Conservation (phyloP, 306 rosid species). For the Heteromeles arbutifolia region DNA sequence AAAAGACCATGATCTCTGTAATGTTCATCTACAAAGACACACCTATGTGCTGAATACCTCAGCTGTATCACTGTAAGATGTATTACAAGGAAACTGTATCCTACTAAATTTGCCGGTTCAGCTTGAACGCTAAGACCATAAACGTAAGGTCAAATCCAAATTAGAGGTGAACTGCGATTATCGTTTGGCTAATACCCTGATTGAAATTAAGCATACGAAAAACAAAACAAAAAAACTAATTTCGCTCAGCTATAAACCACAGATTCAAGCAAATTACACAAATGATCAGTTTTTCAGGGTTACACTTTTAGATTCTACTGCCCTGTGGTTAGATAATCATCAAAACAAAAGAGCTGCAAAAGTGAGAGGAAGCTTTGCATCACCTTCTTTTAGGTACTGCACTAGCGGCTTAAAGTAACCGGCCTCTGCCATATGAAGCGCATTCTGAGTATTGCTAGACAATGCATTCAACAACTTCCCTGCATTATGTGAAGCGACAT, state of each 20-base stretch:
- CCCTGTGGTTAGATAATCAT: background rate
- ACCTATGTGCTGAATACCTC: background rate
- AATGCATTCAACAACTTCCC: conserved; percentile 58
- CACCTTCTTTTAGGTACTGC: conserved; percentile 70
- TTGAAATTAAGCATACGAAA: background rate
- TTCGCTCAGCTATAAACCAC: background rate
- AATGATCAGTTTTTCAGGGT: background rate
- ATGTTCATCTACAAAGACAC: background rate
- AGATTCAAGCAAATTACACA: background rate
- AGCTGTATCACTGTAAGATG: background rate
- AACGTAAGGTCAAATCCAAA: background rate
- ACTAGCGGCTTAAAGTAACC: conserved; percentile 83
- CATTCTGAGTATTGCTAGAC: conserved; percentile 74
- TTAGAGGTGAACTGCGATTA: conserved; percentile 3
- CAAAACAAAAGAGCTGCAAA: background rate
- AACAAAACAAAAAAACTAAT: background rate
- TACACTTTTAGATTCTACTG: background rate
- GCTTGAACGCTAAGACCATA: background rate
- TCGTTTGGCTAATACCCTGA: background rate
- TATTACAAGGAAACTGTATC: background rate
- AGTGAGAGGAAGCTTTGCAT: conserved; percentile 1
- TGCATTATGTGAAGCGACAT: conserved; percentile 55
- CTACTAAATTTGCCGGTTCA: background rate
- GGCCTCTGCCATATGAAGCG: conserved; percentile 94
- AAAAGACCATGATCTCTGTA: background rate